These are phyloP conservation scores for Mortierella alpina DNA, from an alignment of 192 early-diverging fungal genomes.

Conservation along the genomic window DNA sequence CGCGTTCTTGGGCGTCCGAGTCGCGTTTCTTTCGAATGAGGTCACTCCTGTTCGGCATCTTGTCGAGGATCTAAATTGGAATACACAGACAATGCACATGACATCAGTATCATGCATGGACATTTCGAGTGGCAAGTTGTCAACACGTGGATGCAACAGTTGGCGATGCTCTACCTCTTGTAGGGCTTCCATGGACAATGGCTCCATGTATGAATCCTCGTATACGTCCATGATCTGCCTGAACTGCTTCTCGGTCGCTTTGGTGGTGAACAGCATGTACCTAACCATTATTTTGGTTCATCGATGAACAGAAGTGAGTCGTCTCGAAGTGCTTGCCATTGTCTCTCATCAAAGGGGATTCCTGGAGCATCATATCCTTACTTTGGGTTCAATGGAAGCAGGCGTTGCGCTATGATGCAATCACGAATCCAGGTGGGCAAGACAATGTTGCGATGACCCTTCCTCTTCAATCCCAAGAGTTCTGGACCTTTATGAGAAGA, in stretches of 20 bases:
- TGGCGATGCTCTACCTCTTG: conserved; percentile 61
- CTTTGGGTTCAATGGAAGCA: conserved; percentile 71
- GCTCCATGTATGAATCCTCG: conserved; percentile 76
- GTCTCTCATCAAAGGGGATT: not conserved
- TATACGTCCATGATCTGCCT: conserved; percentile 70
- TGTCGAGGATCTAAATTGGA: conserved; percentile 20
- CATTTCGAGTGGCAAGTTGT: not conserved
- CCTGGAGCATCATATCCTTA: conserved; percentile 25
- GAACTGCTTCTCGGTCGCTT: conserved; percentile 62
- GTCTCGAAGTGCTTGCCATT: not conserved
- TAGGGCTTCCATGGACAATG: conserved; percentile 59
- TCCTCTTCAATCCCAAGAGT: conserved; percentile 65
- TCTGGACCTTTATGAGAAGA: conserved; percentile 58
- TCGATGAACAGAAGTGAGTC: conserved; percentile 2
- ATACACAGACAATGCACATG: not conserved
- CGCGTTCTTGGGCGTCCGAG: conserved; percentile 4
- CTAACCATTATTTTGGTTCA: conserved; percentile 39
- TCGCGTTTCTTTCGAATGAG: conserved; percentile 23
- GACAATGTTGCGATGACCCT: conserved; percentile 67
- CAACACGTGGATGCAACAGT: not conserved
- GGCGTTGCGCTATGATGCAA: conserved; percentile 61
- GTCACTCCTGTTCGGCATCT: conserved; percentile 26
- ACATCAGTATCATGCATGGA: not conserved
- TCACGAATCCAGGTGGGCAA: conserved; percentile 72
- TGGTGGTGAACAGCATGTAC: conserved; percentile 71